Conservation (phyloP, 441 rosid genomes). For the Viola pubescens region DNA sequence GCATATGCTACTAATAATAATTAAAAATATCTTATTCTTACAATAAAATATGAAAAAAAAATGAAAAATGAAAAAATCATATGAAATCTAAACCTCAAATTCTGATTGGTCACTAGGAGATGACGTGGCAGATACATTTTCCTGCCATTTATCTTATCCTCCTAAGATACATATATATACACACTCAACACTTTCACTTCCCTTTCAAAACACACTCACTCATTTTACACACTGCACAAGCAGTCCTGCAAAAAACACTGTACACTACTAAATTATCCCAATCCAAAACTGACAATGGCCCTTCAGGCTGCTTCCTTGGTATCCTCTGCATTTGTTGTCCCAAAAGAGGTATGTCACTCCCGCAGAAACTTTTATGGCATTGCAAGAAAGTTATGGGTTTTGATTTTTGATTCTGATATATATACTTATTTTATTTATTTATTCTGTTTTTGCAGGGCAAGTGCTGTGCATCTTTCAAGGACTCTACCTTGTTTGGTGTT, state of each 20-base stretch:
- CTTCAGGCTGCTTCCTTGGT: slow-evolving; percentile 74
- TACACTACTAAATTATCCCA: not conserved
- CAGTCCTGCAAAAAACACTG: not conserved
- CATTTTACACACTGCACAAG: not conserved
- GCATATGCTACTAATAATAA: too few relatives aligned
- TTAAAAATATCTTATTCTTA: too few relatives aligned
- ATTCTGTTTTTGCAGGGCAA: slow-evolving; percentile 43
- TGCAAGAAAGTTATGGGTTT: too few relatives aligned
- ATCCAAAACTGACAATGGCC: slow-evolving; percentile 36
- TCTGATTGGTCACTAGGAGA: slow-evolving; percentile 39
- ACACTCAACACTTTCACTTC: slow-evolving; percentile 8
- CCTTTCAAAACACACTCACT: slow-evolving; percentile 7
- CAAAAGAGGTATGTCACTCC: slow-evolving; percentile 46
- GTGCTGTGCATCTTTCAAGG: slow-evolving; percentile 49
- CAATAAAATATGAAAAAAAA: not conserved
- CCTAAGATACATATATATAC: slow-evolving; percentile 12
- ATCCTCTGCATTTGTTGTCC: slow-evolving; percentile 52
- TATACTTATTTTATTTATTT: slow-evolving; percentile 9
- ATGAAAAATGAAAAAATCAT: slow-evolving; percentile 8
- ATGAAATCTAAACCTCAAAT: slow-evolving; percentile 44
- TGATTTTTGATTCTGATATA: not conserved
- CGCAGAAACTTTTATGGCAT: too few relatives aligned
- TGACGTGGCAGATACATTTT: slow-evolving; percentile 38
- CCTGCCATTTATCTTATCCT: slow-evolving; percentile 48
- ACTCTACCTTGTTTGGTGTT: slow-evolving; percentile 68